These are phyloP conservation scores for Physcia stellaris DNA, from an alignment of 495 filamentous ascomycete species.

Conservation along the genomic window DNA sequence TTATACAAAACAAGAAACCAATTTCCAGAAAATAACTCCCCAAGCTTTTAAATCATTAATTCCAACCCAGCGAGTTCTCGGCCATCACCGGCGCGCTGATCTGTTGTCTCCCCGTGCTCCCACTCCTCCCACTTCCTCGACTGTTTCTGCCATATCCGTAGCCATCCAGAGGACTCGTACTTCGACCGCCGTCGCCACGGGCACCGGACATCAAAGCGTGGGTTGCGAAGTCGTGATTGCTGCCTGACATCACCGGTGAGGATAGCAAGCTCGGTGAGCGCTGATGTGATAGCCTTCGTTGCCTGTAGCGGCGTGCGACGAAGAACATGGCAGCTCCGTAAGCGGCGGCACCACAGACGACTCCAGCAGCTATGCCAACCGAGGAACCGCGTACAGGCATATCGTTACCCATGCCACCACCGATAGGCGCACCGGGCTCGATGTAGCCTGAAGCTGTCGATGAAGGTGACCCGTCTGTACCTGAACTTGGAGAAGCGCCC, in stretches of 20 bases:
- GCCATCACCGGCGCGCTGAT: constrained; percentile 83
- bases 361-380: constrained; percentile 70
- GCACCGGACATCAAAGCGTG: constrained; percentile 37
- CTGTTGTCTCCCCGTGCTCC: constrained; percentile 55
- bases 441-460: constrained; percentile 14
- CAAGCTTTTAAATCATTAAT: no score
- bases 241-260: constrained; percentile 38
- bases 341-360: constrained; percentile 66
- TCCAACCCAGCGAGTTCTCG: constrained; percentile 97
- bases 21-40: no score
- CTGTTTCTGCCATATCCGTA: constrained; percentile 23
- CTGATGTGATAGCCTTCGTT: constrained; percentile 65
- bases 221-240: constrained; percentile 25
- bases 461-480: constrained; percentile 15
- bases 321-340: constrained; percentile 99
- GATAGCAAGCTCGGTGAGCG: constrained; percentile 56
- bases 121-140: constrained; percentile 54
- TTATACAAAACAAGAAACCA: no score
- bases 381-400: constrained; percentile 54
- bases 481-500: constrained; percentile 18
- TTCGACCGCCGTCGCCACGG: constrained; percentile 28
- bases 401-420: constrained; percentile 33
- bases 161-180: constrained; percentile 6
- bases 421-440: constrained; percentile 30
- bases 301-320: constrained; percentile 84